phyloP scores from a whole-genome alignment of 1,139 yeast genomes.

The Starmera stellimalicola region DNA sequence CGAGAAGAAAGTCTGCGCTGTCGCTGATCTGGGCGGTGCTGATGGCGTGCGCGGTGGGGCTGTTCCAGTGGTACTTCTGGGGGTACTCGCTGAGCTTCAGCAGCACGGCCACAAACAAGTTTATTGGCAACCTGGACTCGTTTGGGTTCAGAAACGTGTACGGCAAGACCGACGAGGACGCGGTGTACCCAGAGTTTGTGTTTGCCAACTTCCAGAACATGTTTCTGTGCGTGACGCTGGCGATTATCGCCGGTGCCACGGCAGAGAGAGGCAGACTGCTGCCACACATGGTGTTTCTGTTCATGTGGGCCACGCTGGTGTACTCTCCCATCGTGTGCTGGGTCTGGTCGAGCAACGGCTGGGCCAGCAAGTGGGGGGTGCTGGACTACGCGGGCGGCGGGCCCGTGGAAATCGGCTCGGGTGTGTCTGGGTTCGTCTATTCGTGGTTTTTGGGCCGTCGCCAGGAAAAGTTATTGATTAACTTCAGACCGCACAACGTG shows the following conservation, averaged over 20 bases:
- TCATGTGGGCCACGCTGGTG: conserved; percentile 84
- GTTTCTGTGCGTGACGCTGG: conserved; percentile 83
- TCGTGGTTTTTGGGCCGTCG: conserved; percentile 78
- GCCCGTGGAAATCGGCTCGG: conserved; percentile 88
- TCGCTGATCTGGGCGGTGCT: conserved; percentile 80
- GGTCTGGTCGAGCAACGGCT: conserved; percentile 90
- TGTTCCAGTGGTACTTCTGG: conserved; percentile 96
- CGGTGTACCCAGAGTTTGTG: conserved; percentile 68
- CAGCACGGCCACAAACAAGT: conserved; percentile 62
- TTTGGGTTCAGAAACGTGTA: conserved; percentile 74
- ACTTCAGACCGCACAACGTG: conserved; percentile 91
- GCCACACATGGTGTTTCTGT: conserved; percentile 76
- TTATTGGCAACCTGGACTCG: conserved; percentile 75
- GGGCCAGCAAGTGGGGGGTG: conserved; percentile 91
- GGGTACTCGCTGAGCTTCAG: conserved; percentile 90
- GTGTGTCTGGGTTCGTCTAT: conserved; percentile 83
- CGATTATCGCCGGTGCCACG: conserved; percentile 88
- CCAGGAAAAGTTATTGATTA: conserved; percentile 73
- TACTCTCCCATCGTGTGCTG: conserved; percentile 91
- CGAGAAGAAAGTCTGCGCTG: conserved; percentile 84
- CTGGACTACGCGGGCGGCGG: conserved; percentile 98
- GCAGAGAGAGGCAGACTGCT: conserved; percentile 89
- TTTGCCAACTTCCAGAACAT: conserved; percentile 86
- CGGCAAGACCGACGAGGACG: conserved; percentile 33
- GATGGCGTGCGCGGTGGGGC: conserved; percentile 69